These are phyloP conservation scores for Naganishia vishniacii DNA, from an alignment of 768 basidiomycete genomes.

Conservation along the genomic window DNA sequence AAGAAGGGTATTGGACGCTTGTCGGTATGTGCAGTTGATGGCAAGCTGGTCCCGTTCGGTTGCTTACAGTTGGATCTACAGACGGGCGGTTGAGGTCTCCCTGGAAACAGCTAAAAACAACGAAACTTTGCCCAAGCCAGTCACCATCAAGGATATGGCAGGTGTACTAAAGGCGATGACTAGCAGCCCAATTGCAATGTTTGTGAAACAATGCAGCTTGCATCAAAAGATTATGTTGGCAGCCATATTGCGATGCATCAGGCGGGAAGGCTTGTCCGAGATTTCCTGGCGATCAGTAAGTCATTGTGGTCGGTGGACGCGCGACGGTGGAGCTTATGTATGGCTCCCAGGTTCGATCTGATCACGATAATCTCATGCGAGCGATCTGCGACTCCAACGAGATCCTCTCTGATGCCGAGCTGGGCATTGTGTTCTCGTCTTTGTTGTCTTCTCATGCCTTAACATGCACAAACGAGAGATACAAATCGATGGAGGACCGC, in stretches of 20 bases:
- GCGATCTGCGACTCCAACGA: conserved; percentile 61
- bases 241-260: conserved; percentile 72
- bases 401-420: conserved; percentile 62
- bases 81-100: conserved; percentile 78
- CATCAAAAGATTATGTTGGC: conserved; percentile 86
- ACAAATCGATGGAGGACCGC: conserved; percentile 62
- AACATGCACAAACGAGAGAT: conserved; percentile 61
- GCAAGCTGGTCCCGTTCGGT: not conserved
- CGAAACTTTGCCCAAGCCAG: conserved; percentile 52
- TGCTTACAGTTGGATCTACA: conserved; percentile 38
- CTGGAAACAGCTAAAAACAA: conserved; percentile 49
- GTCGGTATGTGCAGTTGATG: conserved; percentile 56
- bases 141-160: conserved; percentile 65
- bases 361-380: conserved; percentile 67
- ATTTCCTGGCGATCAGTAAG: conserved; percentile 75
- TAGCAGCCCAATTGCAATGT: conserved; percentile 81
- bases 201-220: conserved; percentile 71
- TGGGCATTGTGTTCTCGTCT: conserved; percentile 66
- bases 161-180: conserved; percentile 80
- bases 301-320: conserved; percentile 22
- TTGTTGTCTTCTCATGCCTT: conserved; percentile 72
- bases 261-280: conserved; percentile 78
- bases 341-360: conserved; percentile 59
- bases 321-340: not conserved
- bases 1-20: conserved; percentile 83